A percentile compares a stretch with the other conserved stretches of the same genome.
phyloP scores from a whole-genome alignment of 306 rosid species.

The Prunus fruticosa region DNA sequence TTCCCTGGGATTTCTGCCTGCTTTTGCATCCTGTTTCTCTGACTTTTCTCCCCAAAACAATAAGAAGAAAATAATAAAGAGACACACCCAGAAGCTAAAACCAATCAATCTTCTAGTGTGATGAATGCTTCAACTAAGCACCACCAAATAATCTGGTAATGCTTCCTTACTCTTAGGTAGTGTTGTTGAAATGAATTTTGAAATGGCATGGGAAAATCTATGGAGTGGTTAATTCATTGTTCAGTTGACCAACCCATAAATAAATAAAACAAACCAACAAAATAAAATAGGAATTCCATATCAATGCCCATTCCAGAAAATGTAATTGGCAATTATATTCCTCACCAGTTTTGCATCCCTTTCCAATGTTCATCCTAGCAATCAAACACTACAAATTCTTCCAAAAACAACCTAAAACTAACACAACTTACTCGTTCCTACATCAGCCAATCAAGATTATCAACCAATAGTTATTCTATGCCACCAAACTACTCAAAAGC shows the following conservation, averaged over 20 bases:
- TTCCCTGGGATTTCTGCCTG: no score
- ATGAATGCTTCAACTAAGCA: not conserved
- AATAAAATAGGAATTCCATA: not conserved
- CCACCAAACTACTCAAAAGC: not conserved
- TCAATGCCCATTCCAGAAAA: not conserved
- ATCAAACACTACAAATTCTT: not conserved
- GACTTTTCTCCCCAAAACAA: no score
- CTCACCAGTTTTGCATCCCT: not conserved
- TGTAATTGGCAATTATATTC: not conserved
- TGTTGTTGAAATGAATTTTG: not conserved
- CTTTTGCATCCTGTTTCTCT: no score
- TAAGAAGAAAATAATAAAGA: no score
- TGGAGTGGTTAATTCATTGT: not conserved
- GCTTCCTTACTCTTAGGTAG: not conserved
- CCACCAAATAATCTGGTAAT: not conserved
- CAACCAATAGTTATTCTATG: not conserved
- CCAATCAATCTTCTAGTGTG: not conserved
- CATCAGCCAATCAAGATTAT: not conserved
- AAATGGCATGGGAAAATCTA: not conserved
- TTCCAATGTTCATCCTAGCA: not conserved
- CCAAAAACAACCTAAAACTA: not conserved
- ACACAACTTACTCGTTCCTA: not conserved
- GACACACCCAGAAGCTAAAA: not conserved
- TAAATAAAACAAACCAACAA: not conserved
- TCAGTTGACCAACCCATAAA: not conserved